Evolutionary conservation across 1,284 basidiomycete species (phyloP).

Genomic region (Fistulinella cinereoalba): DNA sequence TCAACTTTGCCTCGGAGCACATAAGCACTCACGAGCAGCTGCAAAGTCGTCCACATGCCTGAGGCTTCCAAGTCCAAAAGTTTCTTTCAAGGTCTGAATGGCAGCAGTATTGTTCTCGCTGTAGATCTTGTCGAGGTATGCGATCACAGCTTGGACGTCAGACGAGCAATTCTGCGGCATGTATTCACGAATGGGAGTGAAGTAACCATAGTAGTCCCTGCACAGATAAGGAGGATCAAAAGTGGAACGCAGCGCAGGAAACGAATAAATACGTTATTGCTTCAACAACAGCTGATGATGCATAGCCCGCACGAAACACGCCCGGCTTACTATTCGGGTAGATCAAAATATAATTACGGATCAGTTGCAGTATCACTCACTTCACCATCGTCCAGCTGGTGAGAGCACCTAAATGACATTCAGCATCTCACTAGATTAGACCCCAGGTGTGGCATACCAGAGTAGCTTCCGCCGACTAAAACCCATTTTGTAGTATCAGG

Average conservation of each 20-base stretch:
- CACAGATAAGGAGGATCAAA: conserved; percentile 1
- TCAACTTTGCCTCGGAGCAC: background rate
- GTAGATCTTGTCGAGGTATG: conserved; percentile 59
- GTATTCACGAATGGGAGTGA: conserved; percentile 62
- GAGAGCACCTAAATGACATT: conserved; percentile 41
- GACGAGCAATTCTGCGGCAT: conserved; percentile 75
- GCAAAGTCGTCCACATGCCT: conserved; percentile 67
- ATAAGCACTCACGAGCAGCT: conserved; percentile 39
- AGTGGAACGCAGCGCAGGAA: background rate
- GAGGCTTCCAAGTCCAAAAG: conserved; percentile 56
- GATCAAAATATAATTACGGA: background rate
- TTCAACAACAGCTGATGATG: conserved; percentile 70
- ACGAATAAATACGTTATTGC: conserved; percentile 47
- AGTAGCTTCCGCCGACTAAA: conserved; percentile 68
- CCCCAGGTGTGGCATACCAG: conserved; percentile 36
- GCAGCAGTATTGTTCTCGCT: conserved; percentile 40
- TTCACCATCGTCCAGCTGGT: conserved; percentile 71
- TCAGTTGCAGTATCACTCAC: conserved; percentile 36
- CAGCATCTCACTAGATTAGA: background rate
- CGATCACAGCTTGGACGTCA: conserved; percentile 64
- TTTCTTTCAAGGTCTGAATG: conserved; percentile 51
- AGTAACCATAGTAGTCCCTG: conserved; percentile 69
- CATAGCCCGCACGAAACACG: conserved; percentile 65
- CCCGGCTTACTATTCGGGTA: conserved; percentile 51
- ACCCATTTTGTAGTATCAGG: conserved; percentile 66